phyloP scores from a whole-genome alignment of 768 basidiomycete species.

The Clathrus columnatus region DNA sequence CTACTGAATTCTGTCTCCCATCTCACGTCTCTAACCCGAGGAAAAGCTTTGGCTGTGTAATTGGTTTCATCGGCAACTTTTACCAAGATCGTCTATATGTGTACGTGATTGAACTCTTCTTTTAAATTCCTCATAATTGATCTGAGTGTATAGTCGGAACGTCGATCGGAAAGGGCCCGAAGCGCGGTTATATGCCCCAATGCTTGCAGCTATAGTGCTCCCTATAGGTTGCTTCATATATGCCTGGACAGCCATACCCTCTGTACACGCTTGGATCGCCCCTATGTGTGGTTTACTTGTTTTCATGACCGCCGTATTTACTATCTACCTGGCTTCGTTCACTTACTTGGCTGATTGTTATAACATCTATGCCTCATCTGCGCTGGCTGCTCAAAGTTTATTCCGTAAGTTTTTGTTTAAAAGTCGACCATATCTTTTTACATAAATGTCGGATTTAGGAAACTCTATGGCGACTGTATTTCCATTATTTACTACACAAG shows the following conservation, averaged over 20 bases:
- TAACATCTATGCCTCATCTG: constrained; percentile 57
- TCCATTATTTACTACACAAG: constrained; percentile 49
- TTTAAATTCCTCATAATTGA: background rate
- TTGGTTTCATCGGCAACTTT: constrained; percentile 13
- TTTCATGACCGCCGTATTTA: constrained; percentile 40
- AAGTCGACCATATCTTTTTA: background rate
- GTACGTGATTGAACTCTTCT: background rate
- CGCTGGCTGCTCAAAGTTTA: constrained; percentile 58
- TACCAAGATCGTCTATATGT: constrained; percentile 13
- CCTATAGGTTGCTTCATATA: constrained; percentile 21
- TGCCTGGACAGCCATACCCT: constrained; percentile 22
- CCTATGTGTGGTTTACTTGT: constrained; percentile 27
- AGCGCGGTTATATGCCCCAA: constrained; percentile 52
- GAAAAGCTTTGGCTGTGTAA: constrained; percentile 14
- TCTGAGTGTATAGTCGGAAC: constrained; percentile 7
- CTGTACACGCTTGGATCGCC: constrained; percentile 24
- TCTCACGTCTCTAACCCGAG: constrained; percentile 19
- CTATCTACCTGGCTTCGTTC: constrained; percentile 35
- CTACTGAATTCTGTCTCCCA: constrained; percentile 16
- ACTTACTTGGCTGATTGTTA: constrained; percentile 62
- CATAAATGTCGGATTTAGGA: constrained; percentile 23
- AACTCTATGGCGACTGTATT: constrained; percentile 46
- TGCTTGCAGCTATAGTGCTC: constrained; percentile 37
- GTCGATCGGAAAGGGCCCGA: constrained; percentile 33
- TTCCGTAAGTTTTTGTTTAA: constrained; percentile 32